Percentiles rank a stretch among this genome's conserved stretches.
Evolutionary conservation across 257 asterid species (phyloP).

Genomic region (Leonotis leonurus): DNA sequence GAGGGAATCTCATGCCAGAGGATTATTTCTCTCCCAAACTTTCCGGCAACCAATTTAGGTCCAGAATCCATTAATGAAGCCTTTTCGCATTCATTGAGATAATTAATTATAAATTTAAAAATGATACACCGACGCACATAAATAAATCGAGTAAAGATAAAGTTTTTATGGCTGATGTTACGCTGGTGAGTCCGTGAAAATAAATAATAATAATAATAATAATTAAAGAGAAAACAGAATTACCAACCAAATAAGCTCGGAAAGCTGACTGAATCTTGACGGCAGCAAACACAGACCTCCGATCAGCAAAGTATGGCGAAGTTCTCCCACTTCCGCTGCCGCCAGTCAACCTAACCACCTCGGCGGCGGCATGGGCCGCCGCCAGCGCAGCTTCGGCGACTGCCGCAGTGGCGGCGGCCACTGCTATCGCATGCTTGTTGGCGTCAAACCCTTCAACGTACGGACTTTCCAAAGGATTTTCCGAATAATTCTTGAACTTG

Average conservation of each 20-base stretch:
- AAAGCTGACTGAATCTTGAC: slow-evolving; percentile 83
- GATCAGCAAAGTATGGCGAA: slow-evolving; percentile 24
- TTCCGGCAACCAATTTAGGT: slow-evolving; percentile 1
- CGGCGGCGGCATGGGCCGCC: slow-evolving; percentile 96
- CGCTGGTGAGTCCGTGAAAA: too few species aligned
- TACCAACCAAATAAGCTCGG: slow-evolving; percentile 84
- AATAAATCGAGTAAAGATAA: not conserved
- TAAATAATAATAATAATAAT: too few species aligned
- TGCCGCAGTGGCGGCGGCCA: slow-evolving; percentile 96
- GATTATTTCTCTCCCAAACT: slow-evolving; percentile 13
- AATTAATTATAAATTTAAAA: too few species aligned
- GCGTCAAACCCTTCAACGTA: slow-evolving; percentile 53
- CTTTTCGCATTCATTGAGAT: not conserved
- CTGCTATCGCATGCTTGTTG: slow-evolving; percentile 88
- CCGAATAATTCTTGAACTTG: slow-evolving; percentile 15
- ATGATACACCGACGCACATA: too few species aligned
- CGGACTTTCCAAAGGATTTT: slow-evolving; percentile 30
- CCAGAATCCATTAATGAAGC: slow-evolving; percentile 5
- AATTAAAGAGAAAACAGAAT: not conserved
- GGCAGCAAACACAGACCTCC: slow-evolving; percentile 60
- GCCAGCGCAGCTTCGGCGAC: slow-evolving; percentile 99
- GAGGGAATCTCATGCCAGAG: slow-evolving; percentile 21
- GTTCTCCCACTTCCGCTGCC: slow-evolving; percentile 42
- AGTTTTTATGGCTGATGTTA: not conserved
- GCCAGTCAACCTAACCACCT: slow-evolving; percentile 73